Conservation (phyloP, 768 basidiomycete species). For the Kwoniella mangroviensis region DNA sequence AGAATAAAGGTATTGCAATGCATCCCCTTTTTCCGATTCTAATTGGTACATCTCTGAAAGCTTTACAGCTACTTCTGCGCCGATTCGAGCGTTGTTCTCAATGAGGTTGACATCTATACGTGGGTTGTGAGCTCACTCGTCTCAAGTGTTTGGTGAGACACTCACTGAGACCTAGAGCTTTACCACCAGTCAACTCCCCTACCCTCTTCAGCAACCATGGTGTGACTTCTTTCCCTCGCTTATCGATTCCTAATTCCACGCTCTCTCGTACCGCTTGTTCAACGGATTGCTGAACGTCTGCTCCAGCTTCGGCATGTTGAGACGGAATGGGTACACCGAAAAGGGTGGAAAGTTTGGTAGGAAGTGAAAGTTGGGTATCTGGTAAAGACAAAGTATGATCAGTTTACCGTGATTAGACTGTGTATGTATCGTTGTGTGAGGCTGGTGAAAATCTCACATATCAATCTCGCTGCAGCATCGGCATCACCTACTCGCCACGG, state of each 20-base stretch:
- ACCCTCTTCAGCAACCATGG: constrained; percentile 91
- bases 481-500: constrained; percentile 77
- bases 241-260: constrained; percentile 76
- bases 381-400: background rate
- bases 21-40: constrained; percentile 42
- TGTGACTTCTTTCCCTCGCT: constrained; percentile 85
- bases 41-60: constrained; percentile 75
- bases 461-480: constrained; percentile 69
- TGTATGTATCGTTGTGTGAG: background rate
- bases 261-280: constrained; percentile 85
- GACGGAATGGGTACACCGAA: constrained; percentile 90
- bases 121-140: background rate
- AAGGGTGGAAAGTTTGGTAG: constrained; percentile 74
- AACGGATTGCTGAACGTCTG: constrained; percentile 73
- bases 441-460: constrained; percentile 18
- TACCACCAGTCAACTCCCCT: constrained; percentile 75
- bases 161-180: constrained; percentile 74
- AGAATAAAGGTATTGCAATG: constrained; percentile 30
- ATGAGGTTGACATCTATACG: constrained; percentile 78
- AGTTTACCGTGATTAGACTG: no score
- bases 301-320: constrained; percentile 70
- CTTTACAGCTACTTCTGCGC: constrained; percentile 57
- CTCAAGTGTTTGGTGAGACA: constrained; percentile 15
- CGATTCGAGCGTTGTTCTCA: constrained; percentile 82
- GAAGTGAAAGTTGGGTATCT: constrained; percentile 75